A percentile compares a stretch with the other conserved stretches of the same genome.
These are phyloP conservation scores for Lactarius evosmus DNA, from an alignment of 768 basidiomycete genomes.

Conservation along the genomic window DNA sequence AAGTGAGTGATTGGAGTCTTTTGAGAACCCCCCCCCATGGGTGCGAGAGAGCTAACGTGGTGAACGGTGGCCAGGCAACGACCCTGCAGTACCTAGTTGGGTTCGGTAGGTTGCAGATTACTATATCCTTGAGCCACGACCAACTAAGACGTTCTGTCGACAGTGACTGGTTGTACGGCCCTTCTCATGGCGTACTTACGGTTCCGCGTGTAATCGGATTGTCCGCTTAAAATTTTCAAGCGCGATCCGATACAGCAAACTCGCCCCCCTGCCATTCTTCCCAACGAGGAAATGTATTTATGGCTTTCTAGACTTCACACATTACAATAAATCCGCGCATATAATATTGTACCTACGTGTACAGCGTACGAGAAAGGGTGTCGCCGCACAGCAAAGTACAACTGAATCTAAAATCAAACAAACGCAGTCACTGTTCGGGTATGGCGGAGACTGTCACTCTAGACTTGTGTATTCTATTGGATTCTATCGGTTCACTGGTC, in stretches of 20 bases:
- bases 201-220: constrained; percentile 45
- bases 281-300: constrained; percentile 8
- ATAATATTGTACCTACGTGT: constrained; percentile 1
- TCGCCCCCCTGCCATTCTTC: background rate
- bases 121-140: background rate
- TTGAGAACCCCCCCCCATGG: constrained; percentile 1
- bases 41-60: constrained; percentile 1
- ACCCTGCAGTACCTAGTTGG: constrained; percentile 86
- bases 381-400: background rate
- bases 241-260: background rate
- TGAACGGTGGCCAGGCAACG: constrained; percentile 52
- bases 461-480: background rate
- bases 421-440: background rate
- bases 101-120: constrained; percentile 55
- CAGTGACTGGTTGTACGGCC: constrained; percentile 84
- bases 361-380: background rate
- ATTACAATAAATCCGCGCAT: background rate
- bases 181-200: constrained; percentile 85
- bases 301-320: background rate
- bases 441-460: background rate
- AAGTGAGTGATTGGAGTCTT: constrained; percentile 49
- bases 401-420: background rate
- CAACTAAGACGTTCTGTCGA: constrained; percentile 23
- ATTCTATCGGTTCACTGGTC: constrained; percentile 43
- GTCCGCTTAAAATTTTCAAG: background rate